Base-by-base conservation (phyloP, 495 filamentous ascomycete species). In the Penicillium roqueforti region DNA sequence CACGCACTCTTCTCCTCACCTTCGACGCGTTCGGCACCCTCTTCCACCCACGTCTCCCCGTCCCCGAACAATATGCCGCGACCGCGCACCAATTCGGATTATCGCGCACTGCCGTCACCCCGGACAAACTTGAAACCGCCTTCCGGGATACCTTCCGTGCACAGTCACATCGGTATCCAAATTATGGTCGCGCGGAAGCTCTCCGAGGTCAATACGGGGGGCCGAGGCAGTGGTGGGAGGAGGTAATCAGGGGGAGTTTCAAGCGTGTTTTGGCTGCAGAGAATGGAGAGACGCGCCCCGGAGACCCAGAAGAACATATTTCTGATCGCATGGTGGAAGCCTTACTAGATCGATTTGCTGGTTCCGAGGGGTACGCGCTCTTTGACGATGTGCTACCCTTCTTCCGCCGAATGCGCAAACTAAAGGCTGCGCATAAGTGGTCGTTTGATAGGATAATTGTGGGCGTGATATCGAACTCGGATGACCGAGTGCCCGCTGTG, bases 11-110 rank as follows among this genome's bases (percentile, higher is more conserved):
- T 10, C 74, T 87, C 25, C 68, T 89, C 42, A 87, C 81, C 57
- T 82, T 92, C 54, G 88, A 92, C 67, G 89, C 87, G 42, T 92
- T 92, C 53, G 84, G 80, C 3, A 92, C 89, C 1, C 73, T 92
- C 31, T 90, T 89, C 69, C 68, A 73, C 23, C 89, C 88, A 4
- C 79, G 74, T 51, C 57, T 57, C 10, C 69, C 86, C 1, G 74
- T 92, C 45, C 72, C 76, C 4, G 66, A 77, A 29, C 84, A 87
- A 60, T 92, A 92, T 68, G 76, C 72, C 10, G 58, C 77, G 6
- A 68, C 80, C 18, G 88, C 87, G 1, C 66, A 77, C 36, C 55
- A 72, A 47, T 76, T 80, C 70, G 84, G 85, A n/a, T 61, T 89
- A 38, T 57, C 60, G 14, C 61, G 38, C 42, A 63, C 59, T 26